Evolutionary conservation across 2,329 filamentous ascomycete genomes (phyloP).

Genomic region (Diplodia seriata): DNA sequence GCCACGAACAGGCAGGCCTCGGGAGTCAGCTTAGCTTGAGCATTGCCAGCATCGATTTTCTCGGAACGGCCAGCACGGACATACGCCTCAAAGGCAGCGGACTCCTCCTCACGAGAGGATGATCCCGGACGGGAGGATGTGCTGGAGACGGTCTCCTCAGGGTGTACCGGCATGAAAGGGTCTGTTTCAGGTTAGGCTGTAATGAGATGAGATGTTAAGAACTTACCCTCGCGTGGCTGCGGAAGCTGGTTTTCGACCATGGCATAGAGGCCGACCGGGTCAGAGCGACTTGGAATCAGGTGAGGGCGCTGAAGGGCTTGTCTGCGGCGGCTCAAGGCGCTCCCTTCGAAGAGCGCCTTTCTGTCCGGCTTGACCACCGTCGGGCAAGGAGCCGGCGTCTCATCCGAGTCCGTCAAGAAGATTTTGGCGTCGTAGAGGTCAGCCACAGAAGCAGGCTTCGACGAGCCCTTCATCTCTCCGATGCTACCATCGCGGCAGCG

Average conservation of each 20-base stretch:
- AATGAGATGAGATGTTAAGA: background rate
- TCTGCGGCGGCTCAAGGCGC: background rate
- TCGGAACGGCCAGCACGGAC: background rate
- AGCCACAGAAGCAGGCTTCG: background rate
- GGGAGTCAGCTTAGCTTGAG: slow-evolving; percentile 15
- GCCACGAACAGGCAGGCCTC: slow-evolving; percentile 30
- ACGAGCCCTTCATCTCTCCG: background rate
- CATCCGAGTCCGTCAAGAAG: background rate
- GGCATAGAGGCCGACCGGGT: background rate
- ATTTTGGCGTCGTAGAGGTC: background rate
- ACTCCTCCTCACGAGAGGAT: background rate
- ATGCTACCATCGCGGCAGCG: background rate
- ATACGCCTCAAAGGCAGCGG: background rate
- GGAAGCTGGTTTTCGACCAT: background rate
- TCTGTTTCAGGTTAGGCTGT: background rate
- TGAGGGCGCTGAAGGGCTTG: background rate
- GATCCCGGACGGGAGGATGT: background rate
- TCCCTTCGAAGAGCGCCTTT: background rate
- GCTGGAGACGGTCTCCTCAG: background rate
- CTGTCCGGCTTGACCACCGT: background rate
- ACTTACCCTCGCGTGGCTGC: background rate
- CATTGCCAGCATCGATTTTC: slow-evolving; percentile 16
- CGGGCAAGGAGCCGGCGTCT: background rate
- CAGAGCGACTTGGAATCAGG: slow-evolving; percentile 1
- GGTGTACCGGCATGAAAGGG: background rate